Conservation (phyloP, 2,329 filamentous ascomycete genomes). For the Juglanconis sp. region DNA sequence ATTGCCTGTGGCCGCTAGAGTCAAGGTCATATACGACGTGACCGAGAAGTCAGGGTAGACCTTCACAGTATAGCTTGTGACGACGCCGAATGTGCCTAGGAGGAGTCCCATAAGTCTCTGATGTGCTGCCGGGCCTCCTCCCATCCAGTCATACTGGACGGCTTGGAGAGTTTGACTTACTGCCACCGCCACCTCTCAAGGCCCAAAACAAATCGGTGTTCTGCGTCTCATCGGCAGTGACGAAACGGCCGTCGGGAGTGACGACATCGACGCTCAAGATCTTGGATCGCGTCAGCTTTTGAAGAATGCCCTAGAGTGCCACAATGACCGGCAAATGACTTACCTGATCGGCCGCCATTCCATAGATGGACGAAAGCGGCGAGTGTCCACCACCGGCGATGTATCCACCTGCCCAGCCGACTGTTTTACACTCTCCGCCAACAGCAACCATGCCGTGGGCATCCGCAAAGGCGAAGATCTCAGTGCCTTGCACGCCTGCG, state of each 20-base stretch:
- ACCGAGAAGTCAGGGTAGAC: background rate
- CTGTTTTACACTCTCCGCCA: constrained; percentile 45
- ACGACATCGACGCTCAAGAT: constrained; percentile 30
- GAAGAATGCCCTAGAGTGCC: no score
- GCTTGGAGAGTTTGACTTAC: background rate
- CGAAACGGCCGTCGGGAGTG: constrained; percentile 32
- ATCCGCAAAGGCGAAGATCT: constrained; percentile 49
- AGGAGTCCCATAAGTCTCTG: background rate
- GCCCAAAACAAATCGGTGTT: constrained; percentile 39
- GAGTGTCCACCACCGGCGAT: constrained; percentile 50
- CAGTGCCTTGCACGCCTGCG: constrained; percentile 47
- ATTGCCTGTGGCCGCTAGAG: constrained; percentile 37
- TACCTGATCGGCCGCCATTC: constrained; percentile 50
- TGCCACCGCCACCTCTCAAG: background rate
- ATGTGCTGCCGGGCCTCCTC: no score
- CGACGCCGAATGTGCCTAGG: background rate
- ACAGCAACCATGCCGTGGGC: constrained; percentile 47
- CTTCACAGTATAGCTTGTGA: background rate
- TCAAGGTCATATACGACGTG: background rate
- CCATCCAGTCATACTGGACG: background rate
- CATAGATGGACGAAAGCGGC: constrained; percentile 41
- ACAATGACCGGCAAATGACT: background rate
- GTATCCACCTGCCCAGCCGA: constrained; percentile 40
- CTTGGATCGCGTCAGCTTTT: background rate
- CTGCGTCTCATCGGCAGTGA: constrained; percentile 29